A percentile compares a stretch with the other conserved stretches of the same genome.
Evolutionary conservation across 2,329 filamentous ascomycete genomes (phyloP).

Genomic region (Chaetomiaceae sp.): DNA sequence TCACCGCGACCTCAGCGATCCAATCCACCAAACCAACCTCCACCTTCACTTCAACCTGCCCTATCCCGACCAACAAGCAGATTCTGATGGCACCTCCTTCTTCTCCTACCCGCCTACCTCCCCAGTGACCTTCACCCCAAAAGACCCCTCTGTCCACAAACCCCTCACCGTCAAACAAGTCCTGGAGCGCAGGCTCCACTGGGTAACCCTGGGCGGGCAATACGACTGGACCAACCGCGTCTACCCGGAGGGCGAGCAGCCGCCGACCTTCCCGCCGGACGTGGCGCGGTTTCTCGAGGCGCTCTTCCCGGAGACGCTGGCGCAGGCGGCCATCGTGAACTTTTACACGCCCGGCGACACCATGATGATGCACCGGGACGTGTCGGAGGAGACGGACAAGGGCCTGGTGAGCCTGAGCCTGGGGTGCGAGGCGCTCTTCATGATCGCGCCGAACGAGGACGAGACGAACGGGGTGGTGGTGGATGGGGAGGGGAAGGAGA

Average conservation of each 20-base stretch:
- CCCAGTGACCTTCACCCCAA: conserved; percentile 58
- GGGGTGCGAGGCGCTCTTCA: conserved; percentile 85
- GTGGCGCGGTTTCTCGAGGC: conserved; percentile 62
- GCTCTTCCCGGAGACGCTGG: conserved; percentile 70
- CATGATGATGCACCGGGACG: conserved; percentile 88
- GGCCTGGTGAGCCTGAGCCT: conserved; percentile 82
- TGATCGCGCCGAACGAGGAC: conserved; percentile 63
- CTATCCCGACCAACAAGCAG: conserved; percentile 23
- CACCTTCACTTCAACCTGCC: conserved; percentile 36
- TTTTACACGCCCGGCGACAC: conserved; percentile 88
- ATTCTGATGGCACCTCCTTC: conserved; percentile 42
- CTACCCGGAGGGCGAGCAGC: conserved; percentile 59
- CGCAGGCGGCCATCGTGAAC: conserved; percentile 91
- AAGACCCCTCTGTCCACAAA: conserved; percentile 69
- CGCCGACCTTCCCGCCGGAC: conserved; percentile 71
- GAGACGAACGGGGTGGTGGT: conserved; percentile 22
- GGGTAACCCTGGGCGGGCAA: conserved; percentile 91
- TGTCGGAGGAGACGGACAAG: conserved; percentile 76
- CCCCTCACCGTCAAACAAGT: conserved; percentile 65
- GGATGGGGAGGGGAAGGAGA: conserved; percentile 29
- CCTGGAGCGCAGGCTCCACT: conserved; percentile 77
- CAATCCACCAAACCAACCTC: conserved; percentile 78
- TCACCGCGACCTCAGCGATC: conserved; percentile 60
- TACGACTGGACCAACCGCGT: conserved; percentile 91
- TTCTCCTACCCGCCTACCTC: conserved; percentile 48